phyloP scores from a whole-genome alignment of 768 basidiomycete genomes.

The Sporobolomyces pararoseus region DNA sequence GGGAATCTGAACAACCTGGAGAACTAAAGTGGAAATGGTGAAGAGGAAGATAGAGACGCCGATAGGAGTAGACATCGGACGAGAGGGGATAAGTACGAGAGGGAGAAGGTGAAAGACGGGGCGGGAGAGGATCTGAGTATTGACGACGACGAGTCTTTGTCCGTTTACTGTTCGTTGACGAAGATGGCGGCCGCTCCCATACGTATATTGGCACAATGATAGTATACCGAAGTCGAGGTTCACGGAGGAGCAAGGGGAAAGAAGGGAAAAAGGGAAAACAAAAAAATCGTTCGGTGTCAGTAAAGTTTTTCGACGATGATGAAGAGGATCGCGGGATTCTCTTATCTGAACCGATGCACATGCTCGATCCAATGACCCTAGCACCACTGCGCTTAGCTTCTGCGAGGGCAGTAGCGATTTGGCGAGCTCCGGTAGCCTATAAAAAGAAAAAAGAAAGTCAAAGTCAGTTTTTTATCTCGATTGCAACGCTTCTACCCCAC shows the following conservation, averaged over 20 bases:
- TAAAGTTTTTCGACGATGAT: too few species aligned
- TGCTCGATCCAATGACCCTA: constrained; percentile 78
- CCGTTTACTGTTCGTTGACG: constrained; percentile 29
- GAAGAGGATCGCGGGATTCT: too few species aligned
- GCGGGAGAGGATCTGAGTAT: neutral
- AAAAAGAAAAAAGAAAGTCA: constrained; percentile 5
- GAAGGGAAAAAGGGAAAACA: neutral
- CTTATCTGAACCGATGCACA: constrained; percentile 93
- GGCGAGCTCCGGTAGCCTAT: constrained; percentile 62
- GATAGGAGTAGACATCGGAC: too few species aligned
- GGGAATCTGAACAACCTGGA: too few species aligned
- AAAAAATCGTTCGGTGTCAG: too few species aligned
- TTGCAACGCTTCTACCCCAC: neutral
- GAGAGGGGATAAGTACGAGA: too few species aligned
- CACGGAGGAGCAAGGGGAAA: too few species aligned
- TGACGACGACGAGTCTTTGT: too few species aligned
- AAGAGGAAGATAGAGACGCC: too few species aligned
- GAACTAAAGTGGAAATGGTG: too few species aligned
- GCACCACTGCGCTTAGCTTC: constrained; percentile 71
- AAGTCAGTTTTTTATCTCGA: neutral
- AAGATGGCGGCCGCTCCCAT: constrained; percentile 31
- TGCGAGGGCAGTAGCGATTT: constrained; percentile 73
- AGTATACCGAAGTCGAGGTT: too few species aligned
- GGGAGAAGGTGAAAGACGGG: neutral
- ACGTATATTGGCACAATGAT: neutral